Percentiles rank a stretch among this genome's conserved stretches.
These are phyloP conservation scores for Gloeostereum incarnatum DNA, from an alignment of 768 basidiomycete genomes.

Conservation along the genomic window DNA sequence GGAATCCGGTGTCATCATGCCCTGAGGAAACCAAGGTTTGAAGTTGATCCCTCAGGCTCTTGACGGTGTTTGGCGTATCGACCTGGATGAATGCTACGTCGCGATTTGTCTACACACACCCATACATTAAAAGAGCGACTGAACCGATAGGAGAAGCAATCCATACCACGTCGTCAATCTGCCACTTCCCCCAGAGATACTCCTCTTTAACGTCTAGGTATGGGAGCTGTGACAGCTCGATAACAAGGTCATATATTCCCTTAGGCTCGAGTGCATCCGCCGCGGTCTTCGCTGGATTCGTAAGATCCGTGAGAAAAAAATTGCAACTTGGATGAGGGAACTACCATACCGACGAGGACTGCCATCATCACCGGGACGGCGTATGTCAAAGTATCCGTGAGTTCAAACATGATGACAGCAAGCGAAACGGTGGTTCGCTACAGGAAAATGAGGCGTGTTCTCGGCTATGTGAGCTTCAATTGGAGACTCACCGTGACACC, in stretches of 20 bases:
- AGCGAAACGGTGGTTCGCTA: constrained; percentile 87
- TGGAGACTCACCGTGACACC: constrained; percentile 75
- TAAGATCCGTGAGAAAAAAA: no score
- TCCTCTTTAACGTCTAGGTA: constrained; percentile 89
- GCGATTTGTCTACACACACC: constrained; percentile 44
- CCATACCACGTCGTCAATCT: constrained; percentile 73
- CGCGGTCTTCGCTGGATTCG: constrained; percentile 82
- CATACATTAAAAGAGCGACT: constrained; percentile 1
- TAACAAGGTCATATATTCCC: constrained; percentile 95
- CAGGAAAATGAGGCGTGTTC: constrained; percentile 1
- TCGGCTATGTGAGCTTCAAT: background rate
- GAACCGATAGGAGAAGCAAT: background rate
- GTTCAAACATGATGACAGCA: constrained; percentile 73
- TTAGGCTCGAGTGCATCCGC: constrained; percentile 86
- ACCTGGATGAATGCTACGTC: constrained; percentile 63
- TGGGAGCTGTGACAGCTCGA: constrained; percentile 85
- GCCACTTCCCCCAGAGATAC: constrained; percentile 75
- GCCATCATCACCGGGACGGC: constrained; percentile 84
- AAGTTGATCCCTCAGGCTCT: constrained; percentile 64
- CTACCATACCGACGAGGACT: no score
- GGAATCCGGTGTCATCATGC: constrained; percentile 78
- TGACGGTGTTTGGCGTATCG: constrained; percentile 70
- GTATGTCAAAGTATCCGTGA: constrained; percentile 90
- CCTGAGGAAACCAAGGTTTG: constrained; percentile 45
- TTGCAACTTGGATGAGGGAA: no score